These are phyloP conservation scores for Canna indica DNA, from an alignment of 176 grass and related monocot genomes.

Conservation along the genomic window DNA sequence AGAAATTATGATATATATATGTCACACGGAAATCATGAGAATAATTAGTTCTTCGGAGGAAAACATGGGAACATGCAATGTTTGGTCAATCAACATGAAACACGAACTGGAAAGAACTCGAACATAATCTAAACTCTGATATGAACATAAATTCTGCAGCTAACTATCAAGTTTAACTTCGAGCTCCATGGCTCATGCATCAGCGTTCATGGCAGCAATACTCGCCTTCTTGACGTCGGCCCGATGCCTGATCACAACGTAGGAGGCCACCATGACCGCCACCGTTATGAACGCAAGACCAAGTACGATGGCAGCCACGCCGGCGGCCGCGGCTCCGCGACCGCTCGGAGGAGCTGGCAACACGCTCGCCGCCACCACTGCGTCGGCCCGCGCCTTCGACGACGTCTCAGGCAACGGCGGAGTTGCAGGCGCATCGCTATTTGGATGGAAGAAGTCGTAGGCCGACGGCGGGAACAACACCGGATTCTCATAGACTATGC, in stretches of 20 bases:
- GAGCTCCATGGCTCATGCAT: no score
- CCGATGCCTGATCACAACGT: not conserved
- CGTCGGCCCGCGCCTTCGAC: not conserved
- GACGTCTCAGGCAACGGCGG: not conserved
- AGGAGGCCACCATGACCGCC: not conserved
- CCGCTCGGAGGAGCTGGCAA: not conserved
- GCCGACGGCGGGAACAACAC: conserved; percentile 10
- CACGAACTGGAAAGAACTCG: no score
- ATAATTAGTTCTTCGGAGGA: no score
- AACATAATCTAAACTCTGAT: no score
- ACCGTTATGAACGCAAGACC: not conserved
- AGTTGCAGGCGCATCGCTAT: not conserved
- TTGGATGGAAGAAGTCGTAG: conserved; percentile 15
- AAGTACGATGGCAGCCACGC: not conserved
- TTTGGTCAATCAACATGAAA: no score
- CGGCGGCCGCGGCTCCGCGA: not conserved
- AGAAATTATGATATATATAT: no score
- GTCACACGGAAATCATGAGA: no score
- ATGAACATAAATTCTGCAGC: no score
- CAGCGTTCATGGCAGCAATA: not conserved
- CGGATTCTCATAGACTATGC: not conserved
- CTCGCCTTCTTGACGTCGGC: not conserved
- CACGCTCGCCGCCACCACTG: not conserved
- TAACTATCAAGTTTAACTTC: no score
- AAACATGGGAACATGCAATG: no score